Percentiles rank a stretch among this genome's conserved stretches.
Conservation (phyloP, 495 filamentous ascomycete genomes). For the Halenospora varia region DNA sequence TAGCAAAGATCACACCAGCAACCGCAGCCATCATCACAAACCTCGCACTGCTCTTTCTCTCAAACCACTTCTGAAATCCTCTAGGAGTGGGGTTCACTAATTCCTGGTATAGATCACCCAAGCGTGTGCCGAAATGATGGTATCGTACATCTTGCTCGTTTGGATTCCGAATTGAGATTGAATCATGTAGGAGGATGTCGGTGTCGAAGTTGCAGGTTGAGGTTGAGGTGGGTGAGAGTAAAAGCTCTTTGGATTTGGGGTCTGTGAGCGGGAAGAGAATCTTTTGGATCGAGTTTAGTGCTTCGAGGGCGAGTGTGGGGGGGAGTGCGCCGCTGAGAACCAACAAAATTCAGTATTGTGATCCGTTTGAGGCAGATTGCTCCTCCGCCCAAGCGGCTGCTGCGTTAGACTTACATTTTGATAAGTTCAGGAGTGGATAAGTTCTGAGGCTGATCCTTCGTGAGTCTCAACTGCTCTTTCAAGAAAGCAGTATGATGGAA, state of each 20-base stretch:
- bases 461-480: conserved; percentile 29
- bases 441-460: conserved; percentile 17
- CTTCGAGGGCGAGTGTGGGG: conserved; percentile 30
- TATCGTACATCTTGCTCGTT: conserved; percentile 31
- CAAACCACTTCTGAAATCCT: conserved; percentile 31
- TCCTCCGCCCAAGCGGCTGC: too few relatives aligned
- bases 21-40: conserved; percentile 36
- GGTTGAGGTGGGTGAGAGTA: conserved; percentile 25
- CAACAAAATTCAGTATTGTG: too few relatives aligned
- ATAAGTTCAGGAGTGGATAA: too few relatives aligned
- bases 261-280: conserved; percentile 36
- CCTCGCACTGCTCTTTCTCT: conserved; percentile 34
- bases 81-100: conserved; percentile 32
- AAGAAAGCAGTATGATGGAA: conserved; percentile 32
- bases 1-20: conserved; percentile 30
- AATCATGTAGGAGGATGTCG: conserved; percentile 30
- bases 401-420: too few relatives aligned
- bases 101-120: conserved; percentile 33
- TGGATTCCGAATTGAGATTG: conserved; percentile 21
- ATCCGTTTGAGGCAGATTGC: too few relatives aligned
- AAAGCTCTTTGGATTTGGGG: conserved; percentile 26
- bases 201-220: conserved; percentile 26
- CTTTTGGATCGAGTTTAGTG: conserved; percentile 31
- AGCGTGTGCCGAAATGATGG: conserved; percentile 29
- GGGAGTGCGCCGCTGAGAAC: conserved; percentile 28